Evolutionary conservation across 495 filamentous ascomycete genomes (phyloP).

Genomic region (Neurospora sp.): DNA sequence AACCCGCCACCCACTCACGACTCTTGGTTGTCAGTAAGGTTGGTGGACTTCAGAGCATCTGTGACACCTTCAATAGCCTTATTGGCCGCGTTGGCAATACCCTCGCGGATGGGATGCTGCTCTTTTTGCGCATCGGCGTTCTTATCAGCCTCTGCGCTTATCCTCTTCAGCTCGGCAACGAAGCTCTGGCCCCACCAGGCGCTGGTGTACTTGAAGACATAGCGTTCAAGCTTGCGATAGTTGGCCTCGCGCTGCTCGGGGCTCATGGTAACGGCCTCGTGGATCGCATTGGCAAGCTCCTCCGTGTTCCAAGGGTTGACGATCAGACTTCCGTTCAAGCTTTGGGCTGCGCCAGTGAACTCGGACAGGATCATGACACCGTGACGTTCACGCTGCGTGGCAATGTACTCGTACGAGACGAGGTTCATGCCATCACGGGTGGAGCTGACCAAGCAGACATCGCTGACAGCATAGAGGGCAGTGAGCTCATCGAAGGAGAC

Average conservation of each 20-base stretch:
- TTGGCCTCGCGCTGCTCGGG: slow-evolving; percentile 75
- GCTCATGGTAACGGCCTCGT: slow-evolving; percentile 74
- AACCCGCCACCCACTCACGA: not conserved
- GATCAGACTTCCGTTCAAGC: slow-evolving; percentile 72
- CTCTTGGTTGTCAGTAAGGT: not conserved
- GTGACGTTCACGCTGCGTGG: slow-evolving; percentile 71
- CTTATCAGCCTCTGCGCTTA: slow-evolving; percentile 18
- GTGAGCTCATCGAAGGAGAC: slow-evolving; percentile 85
- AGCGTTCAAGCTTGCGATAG: slow-evolving; percentile 69
- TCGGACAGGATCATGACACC: slow-evolving; percentile 89
- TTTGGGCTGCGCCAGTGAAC: slow-evolving; percentile 83
- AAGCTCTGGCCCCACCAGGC: slow-evolving; percentile 98
- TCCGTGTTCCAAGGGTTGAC: slow-evolving; percentile 91
- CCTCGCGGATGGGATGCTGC: slow-evolving; percentile 4
- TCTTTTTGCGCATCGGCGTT: slow-evolving; percentile 3
- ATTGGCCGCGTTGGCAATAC: slow-evolving; percentile 10
- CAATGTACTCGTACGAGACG: slow-evolving; percentile 93
- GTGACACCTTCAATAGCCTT: slow-evolving; percentile 10
- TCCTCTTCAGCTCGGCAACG: slow-evolving; percentile 67
- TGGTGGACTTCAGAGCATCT: not conserved
- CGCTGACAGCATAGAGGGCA: slow-evolving; percentile 80
- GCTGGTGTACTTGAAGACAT: slow-evolving; percentile 86
- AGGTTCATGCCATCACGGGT: slow-evolving; percentile 97
- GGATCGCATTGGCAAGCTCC: slow-evolving; percentile 76
- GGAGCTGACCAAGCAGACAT: slow-evolving; percentile 82